A percentile compares a stretch with the other conserved stretches of the same genome.
Conservation (phyloP, 345 rosid species). For the Ricinus communis region DNA sequence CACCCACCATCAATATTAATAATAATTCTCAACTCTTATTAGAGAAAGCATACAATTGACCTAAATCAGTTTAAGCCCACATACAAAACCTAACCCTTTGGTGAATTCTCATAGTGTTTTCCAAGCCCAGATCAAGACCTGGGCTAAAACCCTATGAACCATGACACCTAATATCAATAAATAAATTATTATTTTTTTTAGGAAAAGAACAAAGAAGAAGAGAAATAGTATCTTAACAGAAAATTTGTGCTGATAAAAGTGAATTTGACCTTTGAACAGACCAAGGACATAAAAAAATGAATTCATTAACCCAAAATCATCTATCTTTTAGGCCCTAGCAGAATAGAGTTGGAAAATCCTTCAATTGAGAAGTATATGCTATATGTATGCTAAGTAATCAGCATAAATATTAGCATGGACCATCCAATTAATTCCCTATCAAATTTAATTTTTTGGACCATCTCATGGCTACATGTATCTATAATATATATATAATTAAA, state of each 20-base stretch:
- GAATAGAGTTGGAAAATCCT: too few species aligned
- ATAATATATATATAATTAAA: neutral
- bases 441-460: neutral
- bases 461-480: too few species aligned
- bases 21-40: too few species aligned
- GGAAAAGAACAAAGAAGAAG: too few species aligned
- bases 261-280: neutral
- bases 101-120: neutral
- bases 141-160: too few species aligned
- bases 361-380: neutral
- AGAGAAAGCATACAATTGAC: too few species aligned
- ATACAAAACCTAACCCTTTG: neutral
- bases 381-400: neutral
- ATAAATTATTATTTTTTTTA: too few species aligned
- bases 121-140: neutral
- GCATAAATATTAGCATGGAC: neutral
- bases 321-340: too few species aligned
- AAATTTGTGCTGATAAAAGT: neutral
- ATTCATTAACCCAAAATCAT: neutral
- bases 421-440: neutral
- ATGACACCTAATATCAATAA: too few species aligned
- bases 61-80: neutral
- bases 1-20: neutral
- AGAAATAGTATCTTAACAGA: neutral
- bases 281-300: neutral